Evolutionary conservation across 441 rosid species (phyloP).

Genomic region (Populus hybrid): DNA sequence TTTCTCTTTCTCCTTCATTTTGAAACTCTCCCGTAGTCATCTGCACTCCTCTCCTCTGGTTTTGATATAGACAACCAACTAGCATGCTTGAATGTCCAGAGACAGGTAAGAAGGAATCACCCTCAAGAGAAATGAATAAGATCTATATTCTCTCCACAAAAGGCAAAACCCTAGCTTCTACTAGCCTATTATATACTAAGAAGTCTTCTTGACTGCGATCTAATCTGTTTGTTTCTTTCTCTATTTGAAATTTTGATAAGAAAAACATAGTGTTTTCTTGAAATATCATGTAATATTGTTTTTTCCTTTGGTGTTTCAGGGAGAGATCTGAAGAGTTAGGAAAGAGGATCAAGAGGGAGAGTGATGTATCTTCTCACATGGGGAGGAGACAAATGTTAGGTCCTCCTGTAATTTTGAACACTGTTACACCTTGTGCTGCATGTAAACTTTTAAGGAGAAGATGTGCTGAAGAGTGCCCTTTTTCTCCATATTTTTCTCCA

Average conservation of each 20-base stretch:
- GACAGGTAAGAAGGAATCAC: conserved; percentile 60
- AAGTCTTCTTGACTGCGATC: neutral
- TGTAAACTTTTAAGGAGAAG: conserved; percentile 90
- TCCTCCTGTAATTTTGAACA: conserved; percentile 78
- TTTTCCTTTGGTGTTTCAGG: conserved; percentile 24
- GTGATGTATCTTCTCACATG: conserved; percentile 55
- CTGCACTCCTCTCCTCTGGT: conserved; percentile 19
- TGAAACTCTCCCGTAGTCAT: conserved; percentile 6
- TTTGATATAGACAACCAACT: conserved; percentile 26
- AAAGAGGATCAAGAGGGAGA: conserved; percentile 82
- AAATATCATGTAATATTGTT: neutral
- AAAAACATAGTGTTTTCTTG: neutral
- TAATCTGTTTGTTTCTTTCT: neutral
- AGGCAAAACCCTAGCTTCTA: neutral
- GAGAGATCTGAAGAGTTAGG: conserved; percentile 90
- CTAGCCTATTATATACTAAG: neutral
- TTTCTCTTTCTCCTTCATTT: conserved; percentile 7
- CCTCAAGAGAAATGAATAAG: neutral
- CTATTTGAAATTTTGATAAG: neutral
- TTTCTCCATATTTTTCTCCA: conserved; percentile 89
- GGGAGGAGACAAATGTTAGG: conserved; percentile 77
- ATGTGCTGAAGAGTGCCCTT: conserved; percentile 88
- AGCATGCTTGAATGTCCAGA: conserved; percentile 98
- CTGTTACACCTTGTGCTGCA: conserved; percentile 92
- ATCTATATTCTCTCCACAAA: neutral